phyloP scores from a whole-genome alignment of 129 eudicot species.

The Rutidosis leptorrhynchoides region DNA sequence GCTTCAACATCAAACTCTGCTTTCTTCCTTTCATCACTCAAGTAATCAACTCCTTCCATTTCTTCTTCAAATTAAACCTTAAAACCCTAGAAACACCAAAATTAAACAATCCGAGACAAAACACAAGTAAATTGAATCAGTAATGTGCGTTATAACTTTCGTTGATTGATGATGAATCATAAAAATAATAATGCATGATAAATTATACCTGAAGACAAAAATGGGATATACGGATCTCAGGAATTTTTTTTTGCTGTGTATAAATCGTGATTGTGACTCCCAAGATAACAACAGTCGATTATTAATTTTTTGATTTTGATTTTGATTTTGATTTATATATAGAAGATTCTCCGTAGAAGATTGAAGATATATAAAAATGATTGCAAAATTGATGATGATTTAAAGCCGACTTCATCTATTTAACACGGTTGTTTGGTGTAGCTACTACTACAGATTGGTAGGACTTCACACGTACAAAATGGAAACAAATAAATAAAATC shows the following conservation, averaged over 20 bases:
- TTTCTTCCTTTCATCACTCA: slow-evolving; percentile 76
- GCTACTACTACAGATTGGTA: neutral
- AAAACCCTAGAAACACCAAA: neutral
- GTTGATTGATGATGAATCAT: neutral
- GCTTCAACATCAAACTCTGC: slow-evolving; percentile 65
- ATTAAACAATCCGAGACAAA: neutral
- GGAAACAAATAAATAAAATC: neutral
- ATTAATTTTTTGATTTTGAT: too few species aligned
- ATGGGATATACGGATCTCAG: neutral
- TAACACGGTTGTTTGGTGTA: neutral
- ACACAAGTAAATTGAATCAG: neutral
- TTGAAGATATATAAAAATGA: too few species aligned
- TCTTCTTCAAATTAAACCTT: neutral
- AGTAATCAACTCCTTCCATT: slow-evolving; percentile 36
- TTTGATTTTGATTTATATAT: too few species aligned
- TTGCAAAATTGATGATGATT: neutral
- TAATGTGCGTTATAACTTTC: neutral
- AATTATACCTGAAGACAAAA: neutral
- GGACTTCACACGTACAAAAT: neutral
- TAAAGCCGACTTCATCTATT: neutral
- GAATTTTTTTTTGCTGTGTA: neutral
- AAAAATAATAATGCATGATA: neutral
- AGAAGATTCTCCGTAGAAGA: too few species aligned
- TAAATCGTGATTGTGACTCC: neutral
- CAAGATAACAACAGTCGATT: neutral